Evolutionary conservation across 352 stramenopile species (phyloP).

Genomic region (Globisporangium ultimum): DNA sequence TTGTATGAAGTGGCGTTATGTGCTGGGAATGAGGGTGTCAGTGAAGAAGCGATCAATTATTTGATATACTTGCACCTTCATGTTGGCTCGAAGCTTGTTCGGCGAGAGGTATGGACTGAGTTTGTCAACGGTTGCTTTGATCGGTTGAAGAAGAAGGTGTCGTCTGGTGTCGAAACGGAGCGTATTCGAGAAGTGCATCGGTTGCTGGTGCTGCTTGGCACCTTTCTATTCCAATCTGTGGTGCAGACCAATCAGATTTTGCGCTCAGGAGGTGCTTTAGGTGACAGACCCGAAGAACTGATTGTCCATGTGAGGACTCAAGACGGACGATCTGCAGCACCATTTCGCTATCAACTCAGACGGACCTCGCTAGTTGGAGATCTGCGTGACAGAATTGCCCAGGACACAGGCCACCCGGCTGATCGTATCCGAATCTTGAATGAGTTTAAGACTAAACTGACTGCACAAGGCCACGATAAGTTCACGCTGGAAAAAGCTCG

Average conservation of each 20-base stretch:
- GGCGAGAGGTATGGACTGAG: slow-evolving; percentile 62
- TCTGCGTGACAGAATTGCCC: slow-evolving; percentile 58
- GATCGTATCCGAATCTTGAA: slow-evolving; percentile 70
- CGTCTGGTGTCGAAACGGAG: slow-evolving; percentile 10
- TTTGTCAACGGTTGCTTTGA: slow-evolving; percentile 53
- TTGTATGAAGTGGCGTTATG: slow-evolving; percentile 51
- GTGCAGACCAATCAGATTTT: slow-evolving; percentile 21
- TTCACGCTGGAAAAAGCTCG: slow-evolving; percentile 68
- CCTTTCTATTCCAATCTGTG: slow-evolving; percentile 68
- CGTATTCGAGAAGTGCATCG: slow-evolving; percentile 38
- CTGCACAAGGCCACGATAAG: slow-evolving; percentile 58
- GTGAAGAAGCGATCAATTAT: slow-evolving; percentile 57
- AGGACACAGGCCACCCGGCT: slow-evolving; percentile 58
- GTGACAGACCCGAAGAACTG: slow-evolving; percentile 49
- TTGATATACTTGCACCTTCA: slow-evolving; percentile 71
- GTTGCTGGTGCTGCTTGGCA: slow-evolving; percentile 66
- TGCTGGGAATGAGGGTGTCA: slow-evolving; percentile 36
- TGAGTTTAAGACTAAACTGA: slow-evolving; percentile 67
- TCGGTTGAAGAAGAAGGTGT: slow-evolving; percentile 27
- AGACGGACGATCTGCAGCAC: slow-evolving; percentile 51
- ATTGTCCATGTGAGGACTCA: slow-evolving; percentile 69
- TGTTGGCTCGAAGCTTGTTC: slow-evolving; percentile 63
- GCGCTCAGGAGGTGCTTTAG: neutral
- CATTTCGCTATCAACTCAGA: slow-evolving; percentile 56
- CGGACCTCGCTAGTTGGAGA: slow-evolving; percentile 58